These are phyloP conservation scores for Ailanthus altissimus DNA, from an alignment of 345 rosid genomes.

Conservation along the genomic window DNA sequence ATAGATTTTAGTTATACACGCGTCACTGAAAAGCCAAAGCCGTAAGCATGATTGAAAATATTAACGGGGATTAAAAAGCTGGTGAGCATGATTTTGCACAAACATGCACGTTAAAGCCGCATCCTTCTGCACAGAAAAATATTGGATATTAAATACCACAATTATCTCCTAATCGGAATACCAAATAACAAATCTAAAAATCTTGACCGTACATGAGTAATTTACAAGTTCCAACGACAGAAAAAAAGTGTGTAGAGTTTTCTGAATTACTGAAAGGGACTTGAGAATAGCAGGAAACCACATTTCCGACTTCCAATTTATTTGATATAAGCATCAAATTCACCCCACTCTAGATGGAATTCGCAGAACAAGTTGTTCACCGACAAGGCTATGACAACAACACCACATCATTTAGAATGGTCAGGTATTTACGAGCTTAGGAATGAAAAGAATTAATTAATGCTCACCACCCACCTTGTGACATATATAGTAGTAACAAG, in stretches of 20 bases:
- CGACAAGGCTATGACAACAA: conserved; percentile 63
- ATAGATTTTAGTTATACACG: too few relatives aligned
- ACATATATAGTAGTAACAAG: conserved; percentile 89
- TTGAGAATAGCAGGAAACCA: not conserved
- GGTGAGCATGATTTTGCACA: too few relatives aligned
- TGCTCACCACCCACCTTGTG: conserved; percentile 47
- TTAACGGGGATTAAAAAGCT: too few relatives aligned
- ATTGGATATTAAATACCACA: too few relatives aligned
- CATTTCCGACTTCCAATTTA: conserved; percentile 7
- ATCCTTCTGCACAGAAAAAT: too few relatives aligned
- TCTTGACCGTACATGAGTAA: conserved; percentile 8
- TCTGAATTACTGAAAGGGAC: not conserved
- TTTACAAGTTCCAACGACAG: not conserved
- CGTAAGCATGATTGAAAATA: too few relatives aligned
- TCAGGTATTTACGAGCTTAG: not conserved
- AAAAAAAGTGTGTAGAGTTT: not conserved
- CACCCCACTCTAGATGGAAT: conserved; percentile 88
- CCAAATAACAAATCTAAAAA: conserved; percentile 9
- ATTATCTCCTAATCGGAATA: not conserved
- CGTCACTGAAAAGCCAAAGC: too few relatives aligned
- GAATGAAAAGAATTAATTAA: not conserved
- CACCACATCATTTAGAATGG: conserved; percentile 5
- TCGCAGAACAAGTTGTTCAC: conserved; percentile 88
- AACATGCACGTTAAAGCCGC: too few relatives aligned
- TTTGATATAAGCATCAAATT: conserved; percentile 1